Percentiles rank a stretch among this genome's conserved stretches.
Conservation (phyloP, 2,329 filamentous ascomycete species). For the Aurifilum marmelostoma region DNA sequence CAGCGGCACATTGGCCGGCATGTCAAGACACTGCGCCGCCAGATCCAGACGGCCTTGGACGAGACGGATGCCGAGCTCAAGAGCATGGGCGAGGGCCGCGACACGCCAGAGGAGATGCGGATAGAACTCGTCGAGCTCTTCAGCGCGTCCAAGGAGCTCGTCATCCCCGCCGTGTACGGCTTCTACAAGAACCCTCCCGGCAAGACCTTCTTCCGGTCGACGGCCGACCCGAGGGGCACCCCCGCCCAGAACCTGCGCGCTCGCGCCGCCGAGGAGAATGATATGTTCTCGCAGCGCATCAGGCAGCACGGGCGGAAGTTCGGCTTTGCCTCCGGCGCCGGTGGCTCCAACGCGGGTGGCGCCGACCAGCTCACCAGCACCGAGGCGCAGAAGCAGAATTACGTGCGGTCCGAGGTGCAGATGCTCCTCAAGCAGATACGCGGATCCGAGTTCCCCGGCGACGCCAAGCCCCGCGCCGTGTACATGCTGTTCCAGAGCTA, state of each 20-base stretch:
- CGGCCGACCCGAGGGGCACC: constrained; percentile 53
- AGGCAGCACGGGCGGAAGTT: constrained; percentile 54
- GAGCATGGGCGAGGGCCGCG: constrained; percentile 53
- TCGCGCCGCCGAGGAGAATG: constrained; percentile 55
- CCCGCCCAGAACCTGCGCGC: constrained; percentile 56
- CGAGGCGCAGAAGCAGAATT: constrained; percentile 48
- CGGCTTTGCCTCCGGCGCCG: constrained; percentile 41
- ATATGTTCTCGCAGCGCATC: constrained; percentile 52
- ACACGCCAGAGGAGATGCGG: constrained; percentile 57
- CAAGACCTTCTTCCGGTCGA: constrained; percentile 54
- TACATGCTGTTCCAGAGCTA: constrained; percentile 60
- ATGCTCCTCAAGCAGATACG: constrained; percentile 53
- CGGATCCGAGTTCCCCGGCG: constrained; percentile 56
- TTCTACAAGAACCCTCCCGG: constrained; percentile 60
- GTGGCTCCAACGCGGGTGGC: constrained; percentile 28
- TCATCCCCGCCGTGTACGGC: constrained; percentile 56
- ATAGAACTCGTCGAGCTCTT: constrained; percentile 58
- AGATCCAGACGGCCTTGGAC: constrained; percentile 55
- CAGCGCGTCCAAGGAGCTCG: constrained; percentile 56
- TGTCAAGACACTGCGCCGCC: constrained; percentile 52
- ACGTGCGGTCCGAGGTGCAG: constrained; percentile 53
- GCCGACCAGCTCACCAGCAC: constrained; percentile 30
- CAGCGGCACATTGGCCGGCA: constrained; percentile 57
- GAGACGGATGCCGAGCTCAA: constrained; percentile 54
- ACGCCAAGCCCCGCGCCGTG: constrained; percentile 55